Evolutionary conservation across 2,329 filamentous ascomycete genomes (phyloP), one percentile per base, ranked within the genome.

Genomic region (Pseudocercospora cruenta): DNA sequence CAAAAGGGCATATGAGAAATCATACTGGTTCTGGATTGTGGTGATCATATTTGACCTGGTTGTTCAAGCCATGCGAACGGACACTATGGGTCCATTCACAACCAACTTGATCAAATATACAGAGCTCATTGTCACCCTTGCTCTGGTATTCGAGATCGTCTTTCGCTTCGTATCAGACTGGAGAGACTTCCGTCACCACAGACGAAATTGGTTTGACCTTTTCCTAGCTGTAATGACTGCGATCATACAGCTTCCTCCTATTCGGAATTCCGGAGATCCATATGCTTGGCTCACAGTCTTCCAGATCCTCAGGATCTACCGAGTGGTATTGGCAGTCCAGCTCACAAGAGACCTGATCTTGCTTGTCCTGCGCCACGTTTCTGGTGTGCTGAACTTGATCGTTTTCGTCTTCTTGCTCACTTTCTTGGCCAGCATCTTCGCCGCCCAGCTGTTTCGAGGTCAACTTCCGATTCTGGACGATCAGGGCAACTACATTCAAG

Each of bases 341-440:
- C 88, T 97, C 72, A 99, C 94, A 0, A 86, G 92, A 69, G 90
- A 93, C 69, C 86, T 99, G 61, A 95, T 99, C 75, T 82, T 91
- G 72, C 73, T 96, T 36, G 95, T 99, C 2, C 85, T 99, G 67
- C 91, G 95, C 67, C 98, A 98, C 76, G 90, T 93, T 4, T 88
- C 90, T 53, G 96, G 96, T 91, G 90, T 99, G 68, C 86, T 91
- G 45, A 99, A 99, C 76, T 82, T 99, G 67, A 96, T 99, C 81
- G 83, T 98, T 19, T 99, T 99, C 77, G 93, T 99, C 74, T 97
- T 98, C 76, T 84, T 99, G 60, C 92, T 97, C 75, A 97, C 94
- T 0, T 98, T 97, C 75, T 84, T 99, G 54, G 91, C 94, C 72
- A 91, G 95, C 2, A 96, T 99, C 65, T 93, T 99, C 73, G 95